These are phyloP conservation scores for Rhizophagus clarus DNA, from an alignment of 192 early-diverging fungal species.

Conservation along the genomic window DNA sequence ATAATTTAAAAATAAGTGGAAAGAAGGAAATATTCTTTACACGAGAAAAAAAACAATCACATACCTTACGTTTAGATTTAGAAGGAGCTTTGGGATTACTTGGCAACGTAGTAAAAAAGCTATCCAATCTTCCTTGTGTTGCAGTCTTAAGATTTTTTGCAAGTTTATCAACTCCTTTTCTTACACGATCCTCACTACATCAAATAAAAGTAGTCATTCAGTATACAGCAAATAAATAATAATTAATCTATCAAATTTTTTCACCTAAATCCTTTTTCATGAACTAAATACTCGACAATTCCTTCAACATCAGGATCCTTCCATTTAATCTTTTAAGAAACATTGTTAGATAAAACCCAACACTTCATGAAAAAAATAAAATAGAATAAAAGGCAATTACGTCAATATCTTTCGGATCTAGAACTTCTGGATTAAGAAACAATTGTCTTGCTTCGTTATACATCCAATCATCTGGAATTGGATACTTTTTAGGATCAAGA, in stretches of 20 bases:
- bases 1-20: neutral
- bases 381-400: conserved; percentile 41
- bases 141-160: conserved; percentile 71
- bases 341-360: neutral
- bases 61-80: conserved; percentile 45
- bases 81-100: conserved; percentile 18
- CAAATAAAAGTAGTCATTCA: neutral
- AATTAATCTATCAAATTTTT: neutral
- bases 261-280: conserved; percentile 94
- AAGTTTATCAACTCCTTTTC: conserved; percentile 79
- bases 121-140: conserved; percentile 90
- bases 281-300: conserved; percentile 83
- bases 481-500: conserved; percentile 76
- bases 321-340: conserved; percentile 63
- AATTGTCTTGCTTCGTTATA: conserved; percentile 87
- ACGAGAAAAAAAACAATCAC: neutral
- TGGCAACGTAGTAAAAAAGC: conserved; percentile 79
- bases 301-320: conserved; percentile 77
- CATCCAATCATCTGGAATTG: conserved; percentile 87
- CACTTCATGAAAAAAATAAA: neutral
- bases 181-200: conserved; percentile 84
- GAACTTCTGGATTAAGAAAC: conserved; percentile 82
- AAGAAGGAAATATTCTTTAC: neutral
- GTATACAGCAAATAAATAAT: too few species aligned
- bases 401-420: conserved; percentile 66